These are phyloP conservation scores for Protomyces inouyei DNA, from an alignment of 1,139 yeast species.

Conservation along the genomic window DNA sequence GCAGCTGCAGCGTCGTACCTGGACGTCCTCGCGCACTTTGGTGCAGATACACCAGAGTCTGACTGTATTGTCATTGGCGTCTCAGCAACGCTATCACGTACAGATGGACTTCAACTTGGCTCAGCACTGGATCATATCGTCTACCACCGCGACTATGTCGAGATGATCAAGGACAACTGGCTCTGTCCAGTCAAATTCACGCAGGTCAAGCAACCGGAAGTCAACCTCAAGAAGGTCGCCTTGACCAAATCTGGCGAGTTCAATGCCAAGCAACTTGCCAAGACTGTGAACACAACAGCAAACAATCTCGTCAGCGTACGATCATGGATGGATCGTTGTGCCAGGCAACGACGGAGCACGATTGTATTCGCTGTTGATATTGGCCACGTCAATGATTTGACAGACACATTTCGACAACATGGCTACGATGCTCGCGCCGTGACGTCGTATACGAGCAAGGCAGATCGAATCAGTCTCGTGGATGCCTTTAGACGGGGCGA, in stretches of 20 bases:
- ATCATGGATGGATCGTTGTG: constrained; percentile 48
- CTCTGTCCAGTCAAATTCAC: constrained; percentile 61
- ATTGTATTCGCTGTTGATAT: constrained; percentile 74
- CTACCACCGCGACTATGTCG: constrained; percentile 50
- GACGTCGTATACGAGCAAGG: constrained; percentile 57
- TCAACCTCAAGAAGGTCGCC: constrained; percentile 41
- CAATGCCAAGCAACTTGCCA: constrained; percentile 49
- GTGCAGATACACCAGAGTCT: constrained; percentile 46
- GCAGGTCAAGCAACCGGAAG: constrained; percentile 46
- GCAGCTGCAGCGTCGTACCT: constrained; percentile 70
- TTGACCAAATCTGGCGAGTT: constrained; percentile 50
- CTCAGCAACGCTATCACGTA: constrained; percentile 72
- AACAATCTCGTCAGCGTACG: constrained; percentile 55
- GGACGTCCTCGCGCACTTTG: constrained; percentile 54
- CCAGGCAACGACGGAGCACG: constrained; percentile 52
- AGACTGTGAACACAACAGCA: constrained; percentile 51
- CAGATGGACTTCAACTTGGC: constrained; percentile 60
- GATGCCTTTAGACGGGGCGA: constrained; percentile 58
- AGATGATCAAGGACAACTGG: constrained; percentile 6
- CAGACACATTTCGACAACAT: constrained; percentile 50
- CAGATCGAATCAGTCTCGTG: constrained; percentile 52
- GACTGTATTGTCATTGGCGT: constrained; percentile 67
- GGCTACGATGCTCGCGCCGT: constrained; percentile 73
- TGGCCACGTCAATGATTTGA: constrained; percentile 57
- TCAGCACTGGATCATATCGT: constrained; percentile 68